A percentile compares a stretch with the other conserved stretches of the same genome.
These are phyloP conservation scores for Talaromyces pinophilus DNA, from an alignment of 2,329 filamentous ascomycete species.

Conservation along the genomic window DNA sequence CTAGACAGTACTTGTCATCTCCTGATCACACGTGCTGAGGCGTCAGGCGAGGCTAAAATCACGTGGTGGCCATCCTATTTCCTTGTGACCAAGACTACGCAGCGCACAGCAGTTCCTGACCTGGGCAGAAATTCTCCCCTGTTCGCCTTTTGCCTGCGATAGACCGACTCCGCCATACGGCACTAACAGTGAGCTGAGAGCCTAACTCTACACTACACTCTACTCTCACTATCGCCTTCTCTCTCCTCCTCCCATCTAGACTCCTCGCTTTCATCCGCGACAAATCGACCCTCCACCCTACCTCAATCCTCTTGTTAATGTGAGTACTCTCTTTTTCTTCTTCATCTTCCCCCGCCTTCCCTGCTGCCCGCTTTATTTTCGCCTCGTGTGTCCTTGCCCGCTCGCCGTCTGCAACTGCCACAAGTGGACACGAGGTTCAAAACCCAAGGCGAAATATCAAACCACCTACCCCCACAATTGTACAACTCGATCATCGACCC, in stretches of 20 bases:
- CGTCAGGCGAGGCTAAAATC: constrained; percentile 17
- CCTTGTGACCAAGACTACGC: constrained; percentile 43
- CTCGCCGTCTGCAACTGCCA: constrained; percentile 13
- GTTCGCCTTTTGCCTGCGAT: constrained; percentile 10
- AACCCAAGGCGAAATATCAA: constrained; percentile 7
- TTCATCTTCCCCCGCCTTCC: not conserved
- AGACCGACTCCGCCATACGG: constrained; percentile 3
- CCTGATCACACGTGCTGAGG: constrained; percentile 12
- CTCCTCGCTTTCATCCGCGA: constrained; percentile 11
- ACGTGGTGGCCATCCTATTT: constrained; percentile 10
- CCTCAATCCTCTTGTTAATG: constrained; percentile 13
- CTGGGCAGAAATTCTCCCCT: constrained; percentile 36
- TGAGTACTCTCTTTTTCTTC: constrained; percentile 19
- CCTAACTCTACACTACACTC: constrained; percentile 18
- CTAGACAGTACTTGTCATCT: not conserved
- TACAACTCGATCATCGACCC: constrained; percentile 16
- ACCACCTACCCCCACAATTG: constrained; percentile 22
- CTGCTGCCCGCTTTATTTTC: constrained; percentile 14
- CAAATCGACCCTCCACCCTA: constrained; percentile 1
- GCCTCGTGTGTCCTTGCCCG: not conserved
- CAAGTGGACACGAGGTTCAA: constrained; percentile 21
- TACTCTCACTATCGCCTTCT: constrained; percentile 23
- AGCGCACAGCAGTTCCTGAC: constrained; percentile 38
- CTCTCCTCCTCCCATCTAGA: constrained; percentile 22
- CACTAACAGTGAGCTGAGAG: constrained; percentile 8